Evolutionary conservation across 1,139 yeast species (phyloP).

Genomic region (Fermentozyma sake): DNA sequence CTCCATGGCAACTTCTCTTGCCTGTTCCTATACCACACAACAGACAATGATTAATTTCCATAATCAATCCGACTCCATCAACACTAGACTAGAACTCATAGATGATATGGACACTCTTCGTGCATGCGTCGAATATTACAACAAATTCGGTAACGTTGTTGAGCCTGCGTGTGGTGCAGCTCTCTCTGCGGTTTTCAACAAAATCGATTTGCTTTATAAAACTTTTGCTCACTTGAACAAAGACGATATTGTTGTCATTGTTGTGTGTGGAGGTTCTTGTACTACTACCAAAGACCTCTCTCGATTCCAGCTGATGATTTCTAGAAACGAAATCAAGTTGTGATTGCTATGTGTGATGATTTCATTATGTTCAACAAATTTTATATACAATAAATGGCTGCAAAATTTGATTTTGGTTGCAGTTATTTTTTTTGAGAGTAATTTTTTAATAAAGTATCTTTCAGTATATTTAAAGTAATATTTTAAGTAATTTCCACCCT

Average conservation of each 20-base stretch:
- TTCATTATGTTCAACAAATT: too few species aligned
- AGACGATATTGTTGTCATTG: constrained; percentile 51
- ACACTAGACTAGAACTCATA: constrained; percentile 43
- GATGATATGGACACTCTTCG: constrained; percentile 52
- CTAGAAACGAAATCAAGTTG: too few species aligned
- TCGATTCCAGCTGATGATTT: too few species aligned
- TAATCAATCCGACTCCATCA: constrained; percentile 26
- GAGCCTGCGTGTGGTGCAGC: constrained; percentile 83
- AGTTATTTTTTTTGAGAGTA: too few species aligned
- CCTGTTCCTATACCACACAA: constrained; percentile 51
- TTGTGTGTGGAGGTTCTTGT: constrained; percentile 66
- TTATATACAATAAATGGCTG: too few species aligned
- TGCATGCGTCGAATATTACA: constrained; percentile 48
- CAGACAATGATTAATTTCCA: constrained; percentile 38
- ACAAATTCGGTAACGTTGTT: constrained; percentile 46
- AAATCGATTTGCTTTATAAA: constrained; percentile 26
- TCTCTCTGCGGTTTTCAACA: constrained; percentile 45
- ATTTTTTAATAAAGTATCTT: too few species aligned
- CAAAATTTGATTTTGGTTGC: too few species aligned
- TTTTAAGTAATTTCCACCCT: too few species aligned
- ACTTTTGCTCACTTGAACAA: constrained; percentile 26
- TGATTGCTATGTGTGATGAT: too few species aligned
- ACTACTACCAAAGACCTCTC: constrained; percentile 18
- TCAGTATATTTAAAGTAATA: too few species aligned
- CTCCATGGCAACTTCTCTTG: constrained; percentile 59